Percentiles rank a stretch among this genome's conserved stretches.
These are phyloP conservation scores for Chlamydomonas asymmetrica DNA, from an alignment of 139 green algal species.

Conservation along the genomic window DNA sequence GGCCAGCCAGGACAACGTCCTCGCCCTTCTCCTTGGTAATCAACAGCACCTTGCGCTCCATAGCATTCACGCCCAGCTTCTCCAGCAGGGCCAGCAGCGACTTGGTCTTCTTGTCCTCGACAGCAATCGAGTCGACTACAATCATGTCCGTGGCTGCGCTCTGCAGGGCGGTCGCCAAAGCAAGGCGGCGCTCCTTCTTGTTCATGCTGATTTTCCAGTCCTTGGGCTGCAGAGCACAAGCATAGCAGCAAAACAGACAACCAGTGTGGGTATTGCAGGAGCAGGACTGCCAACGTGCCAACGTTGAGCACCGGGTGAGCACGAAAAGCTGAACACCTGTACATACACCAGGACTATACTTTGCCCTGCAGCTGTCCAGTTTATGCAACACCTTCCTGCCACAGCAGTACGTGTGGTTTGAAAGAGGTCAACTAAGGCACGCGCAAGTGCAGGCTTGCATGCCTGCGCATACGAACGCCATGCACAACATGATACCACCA, in stretches of 20 bases:
- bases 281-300: no score
- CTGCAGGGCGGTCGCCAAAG: constrained; percentile 92
- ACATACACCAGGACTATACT: no score
- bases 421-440: no score
- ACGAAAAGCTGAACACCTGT: no score
- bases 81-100: constrained; percentile 69
- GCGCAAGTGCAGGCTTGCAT: no score
- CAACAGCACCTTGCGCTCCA: constrained; percentile 70
- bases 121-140: constrained; percentile 78
- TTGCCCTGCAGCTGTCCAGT: no score
- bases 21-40: constrained; percentile 69
- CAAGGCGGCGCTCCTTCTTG: constrained; percentile 96
- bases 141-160: constrained; percentile 81
- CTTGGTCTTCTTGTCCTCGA: constrained; percentile 83
- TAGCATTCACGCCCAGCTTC: constrained; percentile 51
- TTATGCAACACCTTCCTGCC: no score
- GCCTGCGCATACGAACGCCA: not conserved
- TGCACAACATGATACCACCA: not conserved
- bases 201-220: constrained; percentile 99
- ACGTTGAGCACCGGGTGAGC: no score
- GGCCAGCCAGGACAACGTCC: constrained; percentile 60
- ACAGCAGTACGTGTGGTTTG: no score
- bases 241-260: not conserved
- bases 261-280: no score
- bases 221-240: constrained; percentile 68